Conservation (phyloP, 768 basidiomycete genomes). For the Cystobasidium tubakii region DNA sequence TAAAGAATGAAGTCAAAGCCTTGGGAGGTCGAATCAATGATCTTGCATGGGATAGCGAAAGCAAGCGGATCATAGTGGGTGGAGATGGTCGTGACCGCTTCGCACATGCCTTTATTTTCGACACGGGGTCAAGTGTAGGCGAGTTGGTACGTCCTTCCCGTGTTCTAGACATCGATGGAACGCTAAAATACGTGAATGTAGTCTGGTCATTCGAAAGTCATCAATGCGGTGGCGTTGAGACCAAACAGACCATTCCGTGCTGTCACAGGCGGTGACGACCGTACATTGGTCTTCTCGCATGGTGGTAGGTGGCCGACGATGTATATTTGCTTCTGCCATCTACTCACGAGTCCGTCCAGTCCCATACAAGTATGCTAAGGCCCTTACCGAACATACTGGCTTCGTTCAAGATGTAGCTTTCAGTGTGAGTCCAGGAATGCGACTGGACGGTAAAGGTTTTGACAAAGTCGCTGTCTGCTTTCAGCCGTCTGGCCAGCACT, state of each 20-base stretch:
- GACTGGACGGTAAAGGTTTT: too few species aligned
- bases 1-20: conserved; percentile 67
- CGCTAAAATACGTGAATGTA: not conserved
- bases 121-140: conserved; percentile 40
- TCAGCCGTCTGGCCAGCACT: conserved; percentile 70
- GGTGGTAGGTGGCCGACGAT: conserved; percentile 50
- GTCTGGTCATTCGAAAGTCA: conserved; percentile 79
- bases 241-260: conserved; percentile 85
- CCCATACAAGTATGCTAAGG: conserved; percentile 86
- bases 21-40: conserved; percentile 64
- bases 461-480: too few species aligned
- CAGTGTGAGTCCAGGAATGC: conserved; percentile 32
- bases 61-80: conserved; percentile 88
- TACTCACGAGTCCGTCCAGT: conserved; percentile 46
- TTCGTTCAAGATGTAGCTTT: conserved; percentile 88
- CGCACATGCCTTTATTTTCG: conserved; percentile 49
- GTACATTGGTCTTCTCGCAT: conserved; percentile 71
- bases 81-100: conserved; percentile 88
- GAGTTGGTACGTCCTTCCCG: conserved; percentile 10
- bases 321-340: not conserved
- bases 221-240: conserved; percentile 83
- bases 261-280: conserved; percentile 78
- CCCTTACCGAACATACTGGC: conserved; percentile 78
- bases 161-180: not conserved
- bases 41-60: conserved; percentile 92